phyloP scores from a whole-genome alignment of 148 eudicot species.

The Rhododendron ferrugineum region DNA sequence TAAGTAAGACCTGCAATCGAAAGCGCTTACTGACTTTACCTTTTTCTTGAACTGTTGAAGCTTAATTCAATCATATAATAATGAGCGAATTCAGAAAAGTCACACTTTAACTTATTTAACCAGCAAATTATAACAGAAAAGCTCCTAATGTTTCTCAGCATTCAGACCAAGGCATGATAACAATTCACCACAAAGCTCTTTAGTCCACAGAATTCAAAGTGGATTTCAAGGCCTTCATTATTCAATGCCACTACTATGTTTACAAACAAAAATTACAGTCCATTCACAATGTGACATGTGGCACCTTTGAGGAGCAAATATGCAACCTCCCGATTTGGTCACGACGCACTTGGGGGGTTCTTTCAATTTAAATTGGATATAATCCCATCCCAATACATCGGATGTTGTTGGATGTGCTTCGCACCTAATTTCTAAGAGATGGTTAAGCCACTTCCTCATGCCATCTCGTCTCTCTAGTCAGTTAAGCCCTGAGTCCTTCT shows the following conservation, averaged over 20 bases:
- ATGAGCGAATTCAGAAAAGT: neutral
- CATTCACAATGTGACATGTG: neutral
- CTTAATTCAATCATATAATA: neutral
- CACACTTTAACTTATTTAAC: neutral
- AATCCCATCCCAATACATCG: neutral
- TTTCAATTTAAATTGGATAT: neutral
- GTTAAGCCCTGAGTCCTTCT: neutral
- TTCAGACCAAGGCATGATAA: neutral
- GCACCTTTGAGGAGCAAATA: neutral
- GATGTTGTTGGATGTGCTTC: neutral
- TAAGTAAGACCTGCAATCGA: constrained; percentile 36
- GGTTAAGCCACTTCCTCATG: neutral
- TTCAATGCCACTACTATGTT: neutral
- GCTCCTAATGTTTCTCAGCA: neutral
- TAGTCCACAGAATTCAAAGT: neutral
- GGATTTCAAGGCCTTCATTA: neutral
- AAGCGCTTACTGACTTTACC: neutral
- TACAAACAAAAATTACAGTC: neutral
- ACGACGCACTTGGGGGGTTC: neutral
- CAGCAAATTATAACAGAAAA: neutral
- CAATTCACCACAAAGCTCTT: neutral
- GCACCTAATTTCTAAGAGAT: neutral
- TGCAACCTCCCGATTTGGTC: neutral
- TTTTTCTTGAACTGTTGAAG: neutral
- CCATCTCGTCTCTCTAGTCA: neutral